Evolutionary conservation across 768 basidiomycete species (phyloP).

Genomic region (Tulasnella sp.): DNA sequence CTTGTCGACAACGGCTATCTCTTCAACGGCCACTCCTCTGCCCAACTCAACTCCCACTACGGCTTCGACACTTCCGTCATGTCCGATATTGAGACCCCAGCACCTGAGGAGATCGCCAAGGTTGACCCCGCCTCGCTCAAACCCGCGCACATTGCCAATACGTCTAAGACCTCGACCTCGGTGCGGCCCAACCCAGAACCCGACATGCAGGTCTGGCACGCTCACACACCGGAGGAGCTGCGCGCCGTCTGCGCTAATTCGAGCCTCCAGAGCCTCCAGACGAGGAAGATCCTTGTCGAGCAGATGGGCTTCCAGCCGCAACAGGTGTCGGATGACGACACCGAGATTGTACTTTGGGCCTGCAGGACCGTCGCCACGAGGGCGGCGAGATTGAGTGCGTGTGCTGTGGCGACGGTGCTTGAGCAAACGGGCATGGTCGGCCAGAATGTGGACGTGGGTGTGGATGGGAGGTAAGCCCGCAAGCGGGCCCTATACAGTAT

Average conservation of each 20-base stretch:
- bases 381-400: conserved; percentile 73
- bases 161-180: conserved; percentile 20
- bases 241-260: conserved; percentile 9
- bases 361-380: conserved; percentile 67
- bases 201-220: conserved; percentile 8
- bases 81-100: conserved; percentile 65
- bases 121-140: conserved; percentile 7
- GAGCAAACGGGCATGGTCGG: conserved; percentile 53
- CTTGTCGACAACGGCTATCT: conserved; percentile 36
- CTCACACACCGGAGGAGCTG: conserved; percentile 11
- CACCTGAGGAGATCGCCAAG: conserved; percentile 9
- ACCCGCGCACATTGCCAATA: conserved; percentile 20
- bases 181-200: conserved; percentile 17
- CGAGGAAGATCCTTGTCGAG: conserved; percentile 46
- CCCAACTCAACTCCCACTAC: conserved; percentile 75
- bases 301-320: conserved; percentile 47
- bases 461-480: conserved; percentile 72
- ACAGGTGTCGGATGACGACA: conserved; percentile 39
- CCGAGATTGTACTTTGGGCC: conserved; percentile 71
- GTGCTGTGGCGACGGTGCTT: conserved; percentile 77
- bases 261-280: neutral
- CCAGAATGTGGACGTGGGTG: conserved; percentile 60
- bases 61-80: conserved; percentile 91
- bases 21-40: conserved; percentile 70
- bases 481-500: neutral